Evolutionary conservation across 441 rosid species (phyloP), one percentile per base, ranked within the genome.

Genomic region (Pelargonium exstipulatum): DNA sequence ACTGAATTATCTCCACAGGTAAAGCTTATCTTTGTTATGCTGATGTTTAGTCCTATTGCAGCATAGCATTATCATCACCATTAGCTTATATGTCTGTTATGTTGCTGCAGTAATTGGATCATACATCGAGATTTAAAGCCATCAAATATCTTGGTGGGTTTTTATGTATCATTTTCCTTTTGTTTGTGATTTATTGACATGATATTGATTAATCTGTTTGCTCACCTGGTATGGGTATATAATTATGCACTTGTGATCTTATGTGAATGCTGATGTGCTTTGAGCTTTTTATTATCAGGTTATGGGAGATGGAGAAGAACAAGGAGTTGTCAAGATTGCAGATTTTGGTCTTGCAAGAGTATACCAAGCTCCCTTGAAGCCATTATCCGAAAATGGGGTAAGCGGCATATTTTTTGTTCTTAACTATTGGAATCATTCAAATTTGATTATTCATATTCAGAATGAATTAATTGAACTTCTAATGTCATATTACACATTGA

Each of bases 221-320:
- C 13, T 9, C 51, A 9, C 51, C 13, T 46, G 1, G 26, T 46
- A 46, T 10, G 51, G 51, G n/a, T 12, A 46, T n/a, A 46, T n/a
- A 46, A 46, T 0, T 10, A 42, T 42, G 46, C 9, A 42, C 13
- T 51, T 55, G 2, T 0, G 29, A 22, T 20, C 65, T 60, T 17
- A 22, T 10, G 18, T 18, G 62, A 55, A 22, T 45, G 29, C 69
- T 2, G 55, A 9, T 29, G 2, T 14, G 20, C 43, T 42, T 26
- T 69, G 18, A 43, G 55, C 4, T 62, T 68, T 46, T 32, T 29
- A 17, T 43, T 24, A 62, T 17, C 73, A 75, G 78, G 78, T 75
- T 48, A 94, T 91, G 97, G 99, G 99, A 42, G 99, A 95, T 0
- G 96, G 86, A 79, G 99, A 95, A 26, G 99, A 95, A 66, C 89